phyloP scores from a whole-genome alignment of 331 rosid species.

The Prunus yedoensis region DNA sequence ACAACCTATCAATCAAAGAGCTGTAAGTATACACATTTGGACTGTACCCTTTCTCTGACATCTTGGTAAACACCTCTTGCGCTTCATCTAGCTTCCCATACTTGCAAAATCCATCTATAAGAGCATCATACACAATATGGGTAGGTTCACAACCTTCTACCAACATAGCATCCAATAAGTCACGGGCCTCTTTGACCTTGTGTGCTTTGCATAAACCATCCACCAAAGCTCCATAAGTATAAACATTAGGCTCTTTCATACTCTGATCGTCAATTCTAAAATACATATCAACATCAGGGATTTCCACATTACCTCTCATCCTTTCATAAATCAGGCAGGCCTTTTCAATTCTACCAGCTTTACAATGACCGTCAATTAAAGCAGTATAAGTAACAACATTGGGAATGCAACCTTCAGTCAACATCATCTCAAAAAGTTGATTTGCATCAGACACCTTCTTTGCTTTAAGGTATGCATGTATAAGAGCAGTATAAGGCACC shows the following conservation, averaged over 20 bases:
- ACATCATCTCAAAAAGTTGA: constrained; percentile 81
- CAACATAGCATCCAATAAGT: constrained; percentile 65
- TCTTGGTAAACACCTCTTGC: constrained; percentile 73
- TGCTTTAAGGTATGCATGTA: constrained; percentile 89
- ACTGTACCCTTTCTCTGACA: constrained; percentile 74
- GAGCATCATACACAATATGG: constrained; percentile 79
- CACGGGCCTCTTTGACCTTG: constrained; percentile 68
- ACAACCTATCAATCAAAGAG: constrained; percentile 79
- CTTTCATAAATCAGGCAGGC: constrained; percentile 81
- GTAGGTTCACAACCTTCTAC: constrained; percentile 74
- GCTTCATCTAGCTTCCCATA: constrained; percentile 83
- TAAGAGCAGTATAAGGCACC: constrained; percentile 89
- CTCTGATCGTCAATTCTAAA: constrained; percentile 46
- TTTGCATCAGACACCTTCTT: constrained; percentile 64
- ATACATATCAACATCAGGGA: constrained; percentile 66
- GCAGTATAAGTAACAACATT: constrained; percentile 82
- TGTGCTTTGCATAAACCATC: constrained; percentile 97
- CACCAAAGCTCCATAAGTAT: constrained; percentile 87
- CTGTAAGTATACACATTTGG: constrained; percentile 82
- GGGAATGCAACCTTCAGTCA: constrained; percentile 70
- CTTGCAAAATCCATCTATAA: constrained; percentile 93
- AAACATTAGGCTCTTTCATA: constrained; percentile 55
- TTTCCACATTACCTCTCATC: constrained; percentile 63
- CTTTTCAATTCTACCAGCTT: constrained; percentile 74
- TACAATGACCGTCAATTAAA: constrained; percentile 88